Base-by-base conservation (phyloP, 257 asterid genomes). In the Nicotiana knightiana region DNA sequence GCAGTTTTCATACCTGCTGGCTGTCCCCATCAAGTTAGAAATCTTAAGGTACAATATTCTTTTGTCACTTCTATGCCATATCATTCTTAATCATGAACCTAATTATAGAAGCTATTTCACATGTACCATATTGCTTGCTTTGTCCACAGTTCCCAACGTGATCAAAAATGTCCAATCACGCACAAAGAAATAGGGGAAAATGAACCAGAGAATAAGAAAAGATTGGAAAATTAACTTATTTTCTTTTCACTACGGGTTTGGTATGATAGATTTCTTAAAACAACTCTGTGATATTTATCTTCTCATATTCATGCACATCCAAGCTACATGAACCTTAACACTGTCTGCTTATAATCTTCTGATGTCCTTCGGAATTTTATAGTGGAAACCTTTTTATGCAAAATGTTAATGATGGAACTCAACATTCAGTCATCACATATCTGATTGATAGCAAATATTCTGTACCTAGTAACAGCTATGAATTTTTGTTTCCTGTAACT, bases 11-110 rank as follows among this genome's bases (percentile, higher is more conserved):
- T 94, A 79, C 98, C 98, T 68, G 97, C 94, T 51, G 97, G 97
- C 21, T 94, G 97, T 87, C 98, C 98, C 9, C 97, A 93, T 83
- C 98, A 94, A 94, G 97, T 92, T 83, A 87, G 98, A 79, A 93
- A 94, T 84, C 82, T 91, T 76, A 90, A 91, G 95, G 97, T 92
- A 70, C 26, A 13, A 30, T 58, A 61, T 24, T n/a, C 66, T 46
- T 43, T 32, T 51, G 39, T 21, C 26, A 76, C 51, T 39, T 28
- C 62, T 53, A 76, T 63, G 55, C 81, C 62, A 65, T 76, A 53
- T 53, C 33, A 32, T 76, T 59, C 54, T 53, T 11, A 54, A 48
- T 1, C 46, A 37, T 57, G 24, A 33, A 51, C 43, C 80, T 43
- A 61, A 12, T 43, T 63, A 6, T n/a, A 24, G 78, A 67, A 68